These are phyloP conservation scores for Globisporangium solare DNA, from an alignment of 352 stramenopile species.

Conservation along the genomic window DNA sequence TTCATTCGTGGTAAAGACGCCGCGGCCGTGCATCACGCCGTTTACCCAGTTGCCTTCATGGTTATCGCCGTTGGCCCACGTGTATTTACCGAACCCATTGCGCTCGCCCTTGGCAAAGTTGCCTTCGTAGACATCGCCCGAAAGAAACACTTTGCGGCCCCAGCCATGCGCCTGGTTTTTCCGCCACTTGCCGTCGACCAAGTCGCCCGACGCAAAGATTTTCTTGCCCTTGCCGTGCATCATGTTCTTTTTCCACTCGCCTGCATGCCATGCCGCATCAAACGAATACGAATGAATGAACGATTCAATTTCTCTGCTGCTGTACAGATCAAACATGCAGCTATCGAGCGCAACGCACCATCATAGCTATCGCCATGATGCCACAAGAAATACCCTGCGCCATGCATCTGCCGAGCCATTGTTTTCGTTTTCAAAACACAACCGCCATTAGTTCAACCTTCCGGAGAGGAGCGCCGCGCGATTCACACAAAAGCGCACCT, in stretches of 20 bases:
- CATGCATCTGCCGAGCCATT: constrained; percentile 52
- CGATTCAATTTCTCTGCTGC: not conserved
- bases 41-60: constrained; percentile 56
- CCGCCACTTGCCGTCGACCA: constrained; percentile 56
- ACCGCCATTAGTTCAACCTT: no score
- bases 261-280: constrained; percentile 15
- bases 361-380: constrained; percentile 75
- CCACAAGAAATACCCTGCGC: constrained; percentile 64
- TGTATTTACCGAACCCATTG: constrained; percentile 61
- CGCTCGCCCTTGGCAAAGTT: constrained; percentile 57
- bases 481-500: constrained; percentile 26
- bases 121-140: constrained; percentile 66
- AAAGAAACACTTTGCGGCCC: constrained; percentile 59
- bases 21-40: constrained; percentile 64
- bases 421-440: no score
- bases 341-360: constrained; percentile 24
- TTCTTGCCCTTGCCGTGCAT: constrained; percentile 80
- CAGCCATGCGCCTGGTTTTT: constrained; percentile 58
- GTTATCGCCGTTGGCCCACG: constrained; percentile 62
- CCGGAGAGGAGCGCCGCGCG: no score
- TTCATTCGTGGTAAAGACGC: constrained; percentile 33
- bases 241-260: constrained; percentile 70
- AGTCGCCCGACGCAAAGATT: constrained; percentile 51
- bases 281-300: not conserved
- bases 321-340: no score